Percentiles rank a stretch among this genome's conserved stretches.
These are phyloP conservation scores for Medicago lupulina DNA, from an alignment of 306 rosid genomes.

Conservation along the genomic window DNA sequence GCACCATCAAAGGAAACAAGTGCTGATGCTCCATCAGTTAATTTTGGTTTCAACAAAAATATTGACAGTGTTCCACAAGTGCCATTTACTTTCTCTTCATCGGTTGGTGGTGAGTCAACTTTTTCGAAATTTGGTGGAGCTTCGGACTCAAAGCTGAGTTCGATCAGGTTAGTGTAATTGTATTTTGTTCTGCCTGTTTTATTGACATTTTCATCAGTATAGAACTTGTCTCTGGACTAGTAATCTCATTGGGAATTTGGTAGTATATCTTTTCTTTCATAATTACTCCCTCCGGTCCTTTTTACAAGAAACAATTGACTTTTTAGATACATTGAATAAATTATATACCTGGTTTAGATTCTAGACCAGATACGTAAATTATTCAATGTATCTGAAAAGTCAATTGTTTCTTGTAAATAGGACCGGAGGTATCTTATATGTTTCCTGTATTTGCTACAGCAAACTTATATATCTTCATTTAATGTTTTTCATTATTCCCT, in stretches of 20 bases:
- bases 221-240: not conserved
- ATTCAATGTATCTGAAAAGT: too few relatives aligned
- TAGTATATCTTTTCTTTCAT: slow-evolving; percentile 13
- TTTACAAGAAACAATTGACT: too few relatives aligned
- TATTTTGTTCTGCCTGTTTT: slow-evolving; percentile 10
- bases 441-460: not conserved
- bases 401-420: too few relatives aligned
- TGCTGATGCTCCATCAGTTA: slow-evolving; percentile 40
- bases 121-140: slow-evolving; percentile 45
- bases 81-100: slow-evolving; percentile 49
- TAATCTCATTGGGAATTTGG: slow-evolving; percentile 14
- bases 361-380: too few relatives aligned
- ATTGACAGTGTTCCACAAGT: slow-evolving; percentile 41
- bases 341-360: too few relatives aligned
- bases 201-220: slow-evolving; percentile 6
- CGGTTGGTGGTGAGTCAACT: slow-evolving; percentile 43
- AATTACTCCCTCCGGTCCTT: too few relatives aligned
- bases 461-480: not conserved
- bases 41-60: slow-evolving; percentile 47
- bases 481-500: not conserved
- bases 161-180: slow-evolving; percentile 56
- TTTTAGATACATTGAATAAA: too few relatives aligned
- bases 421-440: too few relatives aligned
- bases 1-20: slow-evolving; percentile 46
- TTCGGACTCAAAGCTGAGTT: slow-evolving; percentile 49